phyloP scores from a whole-genome alignment of 345 rosid species.

The Dimocarpus longan region DNA sequence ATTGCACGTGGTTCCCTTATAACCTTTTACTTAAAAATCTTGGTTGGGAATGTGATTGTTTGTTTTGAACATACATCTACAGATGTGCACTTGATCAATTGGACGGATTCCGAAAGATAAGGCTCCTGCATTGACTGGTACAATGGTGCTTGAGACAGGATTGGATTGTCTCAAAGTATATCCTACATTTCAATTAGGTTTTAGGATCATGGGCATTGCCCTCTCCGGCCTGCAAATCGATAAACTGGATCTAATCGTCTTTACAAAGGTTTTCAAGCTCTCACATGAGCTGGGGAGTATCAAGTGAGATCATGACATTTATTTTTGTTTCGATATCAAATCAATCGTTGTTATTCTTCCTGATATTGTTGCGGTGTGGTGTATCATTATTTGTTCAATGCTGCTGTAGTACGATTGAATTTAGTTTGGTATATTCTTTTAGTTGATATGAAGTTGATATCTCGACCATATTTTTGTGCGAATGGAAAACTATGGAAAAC shows the following conservation, averaged over 20 bases:
- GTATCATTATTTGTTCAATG: neutral
- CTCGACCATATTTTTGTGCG: neutral
- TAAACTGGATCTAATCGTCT: constrained; percentile 76
- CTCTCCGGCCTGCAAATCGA: constrained; percentile 85
- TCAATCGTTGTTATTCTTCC: neutral
- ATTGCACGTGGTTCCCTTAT: neutral
- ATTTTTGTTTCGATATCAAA: constrained; percentile 9
- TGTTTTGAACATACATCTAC: constrained; percentile 24
- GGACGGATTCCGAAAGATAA: constrained; percentile 85
- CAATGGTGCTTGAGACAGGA: constrained; percentile 58
- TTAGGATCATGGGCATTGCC: constrained; percentile 86
- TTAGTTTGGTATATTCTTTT: neutral
- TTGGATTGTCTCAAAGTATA: constrained; percentile 75
- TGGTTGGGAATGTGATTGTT: constrained; percentile 8
- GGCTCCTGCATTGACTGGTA: constrained; percentile 79
- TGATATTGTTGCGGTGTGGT: neutral
- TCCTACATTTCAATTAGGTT: constrained; percentile 73
- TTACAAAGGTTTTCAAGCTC: constrained; percentile 90
- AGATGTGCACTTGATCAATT: constrained; percentile 86
- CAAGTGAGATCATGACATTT: constrained; percentile 71
- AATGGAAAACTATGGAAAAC: no score
- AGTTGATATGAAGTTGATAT: neutral
- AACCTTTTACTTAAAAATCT: neutral
- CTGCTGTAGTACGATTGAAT: neutral
- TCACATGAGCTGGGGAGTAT: constrained; percentile 75